Evolutionary conservation across 1,284 basidiomycete genomes (phyloP), one percentile per base, ranked within the genome.

Genomic region (Mycosarcoma mackinlayi): DNA sequence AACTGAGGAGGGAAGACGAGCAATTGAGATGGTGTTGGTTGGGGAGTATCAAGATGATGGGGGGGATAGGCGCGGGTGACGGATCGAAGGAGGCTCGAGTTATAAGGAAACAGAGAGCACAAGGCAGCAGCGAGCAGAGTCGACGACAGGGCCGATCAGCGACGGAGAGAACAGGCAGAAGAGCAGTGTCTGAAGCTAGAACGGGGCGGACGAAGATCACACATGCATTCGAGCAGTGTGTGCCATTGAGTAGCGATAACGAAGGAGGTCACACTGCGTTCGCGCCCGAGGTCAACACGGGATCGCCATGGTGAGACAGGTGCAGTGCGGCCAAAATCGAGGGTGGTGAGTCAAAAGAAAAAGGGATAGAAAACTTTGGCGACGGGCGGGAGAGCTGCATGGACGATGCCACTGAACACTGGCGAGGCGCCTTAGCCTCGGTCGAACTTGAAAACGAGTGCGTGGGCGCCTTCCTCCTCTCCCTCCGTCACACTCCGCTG

Each of bases 81-180:
- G 39, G n/a, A 31, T 27, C 24, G 35, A 38, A 48, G 35, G 31
- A 31, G 40, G 23, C 18, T 39, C 21, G 18, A 13, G 16, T 46
- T 59, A 58, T 59, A 59, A 59, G 52, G 56, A 25, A 42, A 46
- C 25, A 7, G 56, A 51, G 38, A 51, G 25, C 37, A 59, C 41
- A 44, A 24, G 62, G 62, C 62, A 49, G 48, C 31, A 27, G 19
- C 35, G 25, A 30, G 46, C 28, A 48, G 31, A 23, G 23, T 37
- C 28, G 41, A 50, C 11, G 41, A 50, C 11, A 4, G 27, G 35
- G 23, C 8, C 24, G 31, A 38, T 7, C 18, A n/a, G 16, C 25
- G 37, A 41, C 46, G 24, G 27, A 34, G 30, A 38, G 16, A 18
- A 25, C 11, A 31, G 45, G 23, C 10, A 33, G 6, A 14, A n/a